Evolutionary conservation across 768 basidiomycete species (phyloP), one percentile per base, ranked within the genome.

Genomic region (Rhodotorula graminis): DNA sequence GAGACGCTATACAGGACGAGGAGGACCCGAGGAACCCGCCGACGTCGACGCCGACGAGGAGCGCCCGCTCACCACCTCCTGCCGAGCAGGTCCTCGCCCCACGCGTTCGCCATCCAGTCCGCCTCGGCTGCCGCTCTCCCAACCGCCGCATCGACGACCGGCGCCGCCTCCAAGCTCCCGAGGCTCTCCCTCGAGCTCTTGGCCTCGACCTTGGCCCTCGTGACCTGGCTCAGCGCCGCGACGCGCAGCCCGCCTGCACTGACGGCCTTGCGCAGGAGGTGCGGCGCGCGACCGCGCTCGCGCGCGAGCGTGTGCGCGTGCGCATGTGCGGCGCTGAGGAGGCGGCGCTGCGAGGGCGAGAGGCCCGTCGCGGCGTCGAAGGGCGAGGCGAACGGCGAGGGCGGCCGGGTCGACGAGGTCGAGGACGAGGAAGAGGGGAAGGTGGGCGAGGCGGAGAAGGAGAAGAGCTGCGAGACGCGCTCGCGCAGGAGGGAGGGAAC

Each of bases 401-500:
- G 37, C 21, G 58, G 7, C 4, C 37, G 40, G 19, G 25, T 6
- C 15, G 31, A 9, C 56, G 58, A 60, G 40, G 40, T 5, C 10
- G 60, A 29, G 27, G 60, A 61, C 6, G 42, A 8, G 2, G 44
- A 15, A 37, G 25, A n/a, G 50, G 21, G 29, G 27, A 47, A 25
- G 31, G 46, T 18, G 19, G 21, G 33, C 61, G 31, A 40, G 31
- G 31, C 29, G 16, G 46, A n/a, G 47, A 23, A 18, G 37, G 37
- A 64, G 52, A 64, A 64, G 50, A 64, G 37, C 50, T 64, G 63
- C 23, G 63, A 64, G 6, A 63, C 63, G 40, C 69, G 62, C 18
- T 64, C 56, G 11, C 69, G 69, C 29, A 70, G 58, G 42, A 49
- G 42, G 29, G 46, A 61, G 12, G 60, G 27, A 29, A 37, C 44